phyloP scores from a whole-genome alignment of 2,329 filamentous ascomycete genomes.

The Fusarium globosum region DNA sequence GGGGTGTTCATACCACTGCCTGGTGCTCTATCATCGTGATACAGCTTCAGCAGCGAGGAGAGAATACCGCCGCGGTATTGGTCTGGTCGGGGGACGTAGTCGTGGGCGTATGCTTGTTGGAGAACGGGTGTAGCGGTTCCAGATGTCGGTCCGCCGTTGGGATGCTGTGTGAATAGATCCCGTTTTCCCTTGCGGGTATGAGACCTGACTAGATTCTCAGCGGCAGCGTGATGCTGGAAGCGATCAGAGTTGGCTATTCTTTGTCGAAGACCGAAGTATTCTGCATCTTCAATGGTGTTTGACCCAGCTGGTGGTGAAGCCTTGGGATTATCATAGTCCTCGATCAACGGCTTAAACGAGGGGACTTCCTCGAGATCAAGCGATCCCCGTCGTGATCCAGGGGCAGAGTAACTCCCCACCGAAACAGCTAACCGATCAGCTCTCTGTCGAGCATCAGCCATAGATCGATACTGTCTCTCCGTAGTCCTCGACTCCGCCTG shows the following conservation, averaged over 20 bases:
- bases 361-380: constrained; percentile 43
- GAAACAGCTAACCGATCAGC: constrained; percentile 55
- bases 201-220: constrained; percentile 52
- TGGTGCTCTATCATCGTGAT: constrained; percentile 61
- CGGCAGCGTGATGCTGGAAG: constrained; percentile 43
- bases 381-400: constrained; percentile 52
- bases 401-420: constrained; percentile 53
- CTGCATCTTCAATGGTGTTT: constrained; percentile 20
- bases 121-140: constrained; percentile 53
- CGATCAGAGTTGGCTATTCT: constrained; percentile 33
- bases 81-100: constrained; percentile 73
- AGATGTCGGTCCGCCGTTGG: constrained; percentile 45
- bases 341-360: constrained; percentile 49
- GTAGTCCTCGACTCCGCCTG: constrained; percentile 52
- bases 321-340: constrained; percentile 43
- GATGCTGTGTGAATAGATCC: constrained; percentile 48
- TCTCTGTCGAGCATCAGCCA: constrained; percentile 54
- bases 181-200: constrained; percentile 47
- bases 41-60: constrained; percentile 77
- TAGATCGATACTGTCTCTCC: constrained; percentile 53
- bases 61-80: constrained; percentile 80
- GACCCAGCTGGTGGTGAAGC: constrained; percentile 37
- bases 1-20: constrained; percentile 58
- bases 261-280: constrained; percentile 42
- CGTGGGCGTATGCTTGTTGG: constrained; percentile 62